Conservation (phyloP, 306 rosid species). For the Fagus crenata region DNA sequence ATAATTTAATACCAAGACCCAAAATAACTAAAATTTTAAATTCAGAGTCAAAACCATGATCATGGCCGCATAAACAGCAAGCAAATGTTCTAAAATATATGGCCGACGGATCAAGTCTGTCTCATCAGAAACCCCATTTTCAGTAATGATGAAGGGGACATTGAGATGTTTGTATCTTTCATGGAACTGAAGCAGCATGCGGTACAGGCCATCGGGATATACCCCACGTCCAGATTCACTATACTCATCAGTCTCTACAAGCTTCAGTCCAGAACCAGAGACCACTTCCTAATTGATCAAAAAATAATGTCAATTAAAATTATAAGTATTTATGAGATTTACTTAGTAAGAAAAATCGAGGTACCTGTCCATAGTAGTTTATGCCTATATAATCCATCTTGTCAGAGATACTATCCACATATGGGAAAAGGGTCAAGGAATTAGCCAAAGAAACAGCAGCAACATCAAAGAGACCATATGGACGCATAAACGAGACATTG, state of each 20-base stretch:
- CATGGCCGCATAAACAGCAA: constrained; percentile 82
- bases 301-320: constrained; percentile 28
- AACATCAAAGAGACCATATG: constrained; percentile 83
- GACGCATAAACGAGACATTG: constrained; percentile 95
- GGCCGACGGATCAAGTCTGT: constrained; percentile 92
- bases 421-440: constrained; percentile 78
- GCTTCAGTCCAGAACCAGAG: constrained; percentile 80
- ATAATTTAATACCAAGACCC: constrained; percentile 7
- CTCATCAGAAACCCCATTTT: constrained; percentile 88
- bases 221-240: constrained; percentile 99
- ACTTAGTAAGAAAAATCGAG: constrained; percentile 26
- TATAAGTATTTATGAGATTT: constrained; percentile 12
- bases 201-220: constrained; percentile 95
- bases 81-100: constrained; percentile 83
- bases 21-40: constrained; percentile 13
- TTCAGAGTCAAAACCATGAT: constrained; percentile 52
- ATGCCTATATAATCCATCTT: constrained; percentile 89
- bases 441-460: constrained; percentile 79
- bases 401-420: constrained; percentile 69
- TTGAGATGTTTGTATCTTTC: constrained; percentile 86
- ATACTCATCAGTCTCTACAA: constrained; percentile 84
- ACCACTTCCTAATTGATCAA: constrained; percentile 63
- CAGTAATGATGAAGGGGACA: constrained; percentile 77
- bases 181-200: constrained; percentile 85
- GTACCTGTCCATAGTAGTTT: constrained; percentile 96